phyloP scores from a whole-genome alignment of 2,329 filamentous ascomycete species.

The Paecilomyces fulvus region DNA sequence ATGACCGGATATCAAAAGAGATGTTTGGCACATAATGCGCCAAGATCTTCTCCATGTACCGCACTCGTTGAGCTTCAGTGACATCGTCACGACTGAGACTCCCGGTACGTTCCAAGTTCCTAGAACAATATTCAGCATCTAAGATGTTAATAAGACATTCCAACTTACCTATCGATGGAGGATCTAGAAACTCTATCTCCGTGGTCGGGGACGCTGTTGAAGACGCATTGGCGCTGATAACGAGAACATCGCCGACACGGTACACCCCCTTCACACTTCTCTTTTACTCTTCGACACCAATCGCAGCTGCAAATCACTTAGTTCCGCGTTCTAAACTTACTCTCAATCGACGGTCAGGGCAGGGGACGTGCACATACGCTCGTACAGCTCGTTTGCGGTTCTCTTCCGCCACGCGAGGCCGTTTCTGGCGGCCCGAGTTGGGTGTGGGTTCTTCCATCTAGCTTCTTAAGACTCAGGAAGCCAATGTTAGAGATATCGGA shows the following conservation, averaged over 20 bases:
- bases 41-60: constrained; percentile 42
- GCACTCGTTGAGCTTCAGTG: constrained; percentile 27
- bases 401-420: constrained; percentile 33
- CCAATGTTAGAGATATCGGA: neutral
- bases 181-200: constrained; percentile 22
- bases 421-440: constrained; percentile 24
- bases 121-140: constrained; percentile 5
- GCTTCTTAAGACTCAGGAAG: neutral
- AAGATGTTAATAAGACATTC: neutral
- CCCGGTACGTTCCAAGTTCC: constrained; percentile 21
- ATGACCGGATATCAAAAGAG: constrained; percentile 33
- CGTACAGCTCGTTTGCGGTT: constrained; percentile 33
- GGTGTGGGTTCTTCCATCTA: constrained; percentile 23
- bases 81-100: constrained; percentile 26
- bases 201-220: constrained; percentile 32
- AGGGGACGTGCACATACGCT: constrained; percentile 21
- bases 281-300: constrained; percentile 47
- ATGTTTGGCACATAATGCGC: constrained; percentile 40
- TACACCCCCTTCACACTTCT: constrained; percentile 49
- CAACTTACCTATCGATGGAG: constrained; percentile 24
- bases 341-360: neutral
- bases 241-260: constrained; percentile 47
- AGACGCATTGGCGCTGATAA: constrained; percentile 44
- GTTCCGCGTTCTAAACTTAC: neutral
- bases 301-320: constrained; percentile 36